Base-by-base conservation (phyloP, 169 alveolate species). In the Plasmodium berghei region DNA sequence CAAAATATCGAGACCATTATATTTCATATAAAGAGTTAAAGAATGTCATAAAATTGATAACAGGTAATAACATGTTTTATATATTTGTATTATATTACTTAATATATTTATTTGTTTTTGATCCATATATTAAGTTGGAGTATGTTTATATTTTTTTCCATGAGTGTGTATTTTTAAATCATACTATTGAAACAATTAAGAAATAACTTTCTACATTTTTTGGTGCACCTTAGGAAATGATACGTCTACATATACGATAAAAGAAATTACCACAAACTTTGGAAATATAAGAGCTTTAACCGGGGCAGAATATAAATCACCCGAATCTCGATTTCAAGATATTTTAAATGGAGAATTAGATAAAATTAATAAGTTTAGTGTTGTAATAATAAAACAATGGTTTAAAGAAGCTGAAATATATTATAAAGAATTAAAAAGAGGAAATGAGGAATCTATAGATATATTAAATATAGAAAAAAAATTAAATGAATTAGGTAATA, bases 261-360 rank as follows among this genome's bases (percentile, higher is more conserved):
- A 77, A 59, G 95, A 94, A 45, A 95, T 93, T 5, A 92, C 95
- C 26, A 59, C 64, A 26, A 91, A 89, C 62, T 92, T 94, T 67
- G 95, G 95, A 5, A 73, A 87, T 72, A 92, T 86, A 18, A 63
- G 87, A 28, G 96, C 95, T 9, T 56, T 94, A 59, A 92, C 93
- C 54, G 95, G 96, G 9, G 66, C 93, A 8, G 83, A 88, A 45
- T 94, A 89, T 72, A 90, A 94, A 70, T 94, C 96, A 12, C 88
- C 95, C 4, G 96, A 94, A 91, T 88, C 94, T 22, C 88, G 96
- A 26, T 94, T 94, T 67, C 92, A 91, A 90, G 95, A 91, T 24
- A 73, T 94, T 58, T 83, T 94, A 80, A 93, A 94, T 73, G 92
- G 72, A 28, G 96, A 94, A 69, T 28, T 92, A 48, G 94, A 93